A percentile compares a stretch with the other conserved stretches of the same genome.
Evolutionary conservation across 257 asterid genomes (phyloP).

Genomic region (Salvia miltiorrhiza): DNA sequence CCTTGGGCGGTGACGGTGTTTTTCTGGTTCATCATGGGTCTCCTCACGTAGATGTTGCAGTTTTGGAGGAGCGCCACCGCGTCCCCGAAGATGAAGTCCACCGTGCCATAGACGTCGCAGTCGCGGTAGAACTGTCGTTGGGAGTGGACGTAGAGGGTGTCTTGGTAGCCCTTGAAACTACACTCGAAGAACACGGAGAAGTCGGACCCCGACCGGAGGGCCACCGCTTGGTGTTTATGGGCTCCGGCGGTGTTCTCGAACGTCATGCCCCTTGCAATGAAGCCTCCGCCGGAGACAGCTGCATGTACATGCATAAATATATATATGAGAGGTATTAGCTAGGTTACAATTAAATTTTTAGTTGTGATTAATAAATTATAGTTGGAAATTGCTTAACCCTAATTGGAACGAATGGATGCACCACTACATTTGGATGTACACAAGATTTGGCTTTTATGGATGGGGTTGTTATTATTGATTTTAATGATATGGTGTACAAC

Average conservation of each 20-base stretch:
- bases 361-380: too few relatives aligned
- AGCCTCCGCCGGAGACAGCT: constrained; percentile 52
- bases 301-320: not conserved
- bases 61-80: constrained; percentile 46
- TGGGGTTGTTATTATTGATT: too few relatives aligned
- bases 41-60: constrained; percentile 41
- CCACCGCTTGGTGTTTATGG: constrained; percentile 60
- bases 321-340: too few relatives aligned
- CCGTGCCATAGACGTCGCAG: constrained; percentile 51
- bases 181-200: constrained; percentile 48
- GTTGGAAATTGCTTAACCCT: too few relatives aligned
- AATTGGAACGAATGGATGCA: too few relatives aligned
- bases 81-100: constrained; percentile 68
- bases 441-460: too few relatives aligned
- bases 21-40: constrained; percentile 31
- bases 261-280: constrained; percentile 56
- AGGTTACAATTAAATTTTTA: too few relatives aligned
- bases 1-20: constrained; percentile 63
- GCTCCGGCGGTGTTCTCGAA: constrained; percentile 72
- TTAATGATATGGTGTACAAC: too few relatives aligned
- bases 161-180: constrained; percentile 70
- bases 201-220: constrained; percentile 56
- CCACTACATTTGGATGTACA: too few relatives aligned
- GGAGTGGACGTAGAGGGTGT: constrained; percentile 53
- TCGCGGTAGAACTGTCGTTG: constrained; percentile 56